Evolutionary conservation across 306 rosid genomes (phyloP).

Genomic region (Styphnolobium japonicum): DNA sequence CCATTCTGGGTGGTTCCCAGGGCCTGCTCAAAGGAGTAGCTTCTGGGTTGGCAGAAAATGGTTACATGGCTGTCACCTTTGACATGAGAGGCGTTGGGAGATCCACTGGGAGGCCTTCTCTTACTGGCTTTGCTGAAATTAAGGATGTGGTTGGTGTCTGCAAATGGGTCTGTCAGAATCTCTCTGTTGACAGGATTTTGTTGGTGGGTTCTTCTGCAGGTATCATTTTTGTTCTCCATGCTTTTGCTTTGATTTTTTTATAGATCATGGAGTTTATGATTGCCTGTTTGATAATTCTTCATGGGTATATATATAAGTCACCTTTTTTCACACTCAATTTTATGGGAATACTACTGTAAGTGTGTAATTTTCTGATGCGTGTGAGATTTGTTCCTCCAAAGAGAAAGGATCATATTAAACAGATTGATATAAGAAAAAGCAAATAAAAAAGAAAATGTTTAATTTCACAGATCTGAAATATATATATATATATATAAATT

Average conservation of each 20-base stretch:
- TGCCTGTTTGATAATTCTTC: background rate
- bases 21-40: slow-evolving; percentile 88
- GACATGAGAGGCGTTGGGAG: slow-evolving; percentile 89
- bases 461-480: too few species aligned
- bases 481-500: too few species aligned
- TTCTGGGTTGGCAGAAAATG: slow-evolving; percentile 58
- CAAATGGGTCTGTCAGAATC: slow-evolving; percentile 49
- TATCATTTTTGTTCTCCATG: slow-evolving; percentile 11
- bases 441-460: too few species aligned
- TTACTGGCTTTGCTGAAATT: slow-evolving; percentile 79
- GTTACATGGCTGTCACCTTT: slow-evolving; percentile 64
- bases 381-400: too few species aligned
- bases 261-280: slow-evolving; percentile 16
- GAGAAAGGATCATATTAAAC: too few species aligned
- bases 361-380: too few species aligned
- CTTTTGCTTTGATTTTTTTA: background rate
- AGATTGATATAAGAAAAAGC: too few species aligned
- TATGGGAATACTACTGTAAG: too few species aligned
- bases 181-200: slow-evolving; percentile 41
- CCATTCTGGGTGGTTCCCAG: slow-evolving; percentile 88
- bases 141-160: slow-evolving; percentile 75
- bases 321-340: too few species aligned
- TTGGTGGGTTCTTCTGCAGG: slow-evolving; percentile 97
- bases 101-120: slow-evolving; percentile 72
- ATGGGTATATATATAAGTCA: too few species aligned